Evolutionary conservation across 495 filamentous ascomycete genomes (phyloP).

Genomic region (Friedmanniomyces endolithicus): DNA sequence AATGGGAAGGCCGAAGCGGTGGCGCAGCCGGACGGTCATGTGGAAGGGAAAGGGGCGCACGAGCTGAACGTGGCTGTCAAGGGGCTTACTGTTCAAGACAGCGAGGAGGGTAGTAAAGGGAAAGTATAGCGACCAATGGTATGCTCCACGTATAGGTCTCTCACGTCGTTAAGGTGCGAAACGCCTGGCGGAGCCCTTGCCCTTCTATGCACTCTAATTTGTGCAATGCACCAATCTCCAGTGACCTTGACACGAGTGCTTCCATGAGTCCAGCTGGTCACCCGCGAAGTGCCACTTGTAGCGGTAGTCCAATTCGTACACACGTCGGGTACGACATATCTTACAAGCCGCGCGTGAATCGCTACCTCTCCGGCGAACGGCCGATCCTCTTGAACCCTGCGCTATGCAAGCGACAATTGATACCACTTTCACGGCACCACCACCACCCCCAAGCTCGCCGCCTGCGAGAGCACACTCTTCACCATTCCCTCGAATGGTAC

Average conservation of each 20-base stretch:
- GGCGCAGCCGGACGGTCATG: constrained; percentile 28
- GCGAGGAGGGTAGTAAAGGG: not conserved
- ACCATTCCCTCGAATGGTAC: constrained; percentile 69
- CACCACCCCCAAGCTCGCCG: constrained; percentile 75
- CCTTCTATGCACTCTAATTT: too few species aligned
- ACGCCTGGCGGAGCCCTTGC: too few species aligned
- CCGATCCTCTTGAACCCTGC: not conserved
- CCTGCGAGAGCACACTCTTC: constrained; percentile 74
- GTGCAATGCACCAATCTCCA: too few species aligned
- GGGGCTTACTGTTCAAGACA: constrained; percentile 22
- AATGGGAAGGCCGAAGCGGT: constrained; percentile 19
- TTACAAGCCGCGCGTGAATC: not conserved
- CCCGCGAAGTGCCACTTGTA: too few species aligned
- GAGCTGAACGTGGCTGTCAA: constrained; percentile 31
- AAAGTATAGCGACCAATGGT: constrained; percentile 9
- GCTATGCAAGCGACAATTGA: not conserved
- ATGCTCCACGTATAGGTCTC: too few species aligned
- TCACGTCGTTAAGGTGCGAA: too few species aligned
- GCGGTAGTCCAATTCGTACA: not conserved
- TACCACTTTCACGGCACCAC: constrained; percentile 49
- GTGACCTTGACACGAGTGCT: too few species aligned
- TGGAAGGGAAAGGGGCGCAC: constrained; percentile 29
- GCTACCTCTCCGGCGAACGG: too few species aligned
- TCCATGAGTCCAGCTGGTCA: too few species aligned
- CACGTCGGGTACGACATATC: not conserved